Conservation (phyloP, 306 rosid genomes). For the Astragalus membranaceus region DNA sequence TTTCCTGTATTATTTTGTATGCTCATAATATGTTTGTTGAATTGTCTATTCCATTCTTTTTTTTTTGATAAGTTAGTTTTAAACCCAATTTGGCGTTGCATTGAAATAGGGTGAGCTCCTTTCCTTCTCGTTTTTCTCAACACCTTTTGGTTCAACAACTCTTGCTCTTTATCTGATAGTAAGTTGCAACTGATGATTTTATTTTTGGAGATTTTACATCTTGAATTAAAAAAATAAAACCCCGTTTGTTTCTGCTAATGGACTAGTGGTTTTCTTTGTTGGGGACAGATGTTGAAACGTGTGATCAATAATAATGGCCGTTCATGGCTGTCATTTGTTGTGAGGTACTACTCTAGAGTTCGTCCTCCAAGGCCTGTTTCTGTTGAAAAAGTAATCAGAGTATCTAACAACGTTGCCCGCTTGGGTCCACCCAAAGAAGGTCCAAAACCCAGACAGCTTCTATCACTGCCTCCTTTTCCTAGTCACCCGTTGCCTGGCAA, state of each 20-base stretch:
- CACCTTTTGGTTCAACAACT: no score
- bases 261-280: not conserved
- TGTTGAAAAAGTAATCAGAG: slow-evolving; percentile 56
- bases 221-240: not conserved
- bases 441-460: slow-evolving; percentile 80
- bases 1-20: not conserved
- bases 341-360: slow-evolving; percentile 47
- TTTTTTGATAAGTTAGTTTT: not conserved
- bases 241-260: not conserved
- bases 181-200: no score
- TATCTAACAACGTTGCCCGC: slow-evolving; percentile 66
- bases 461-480: slow-evolving; percentile 83
- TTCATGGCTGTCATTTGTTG: slow-evolving; percentile 5
- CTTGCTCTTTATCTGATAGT: no score
- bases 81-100: not conserved
- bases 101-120: not conserved
- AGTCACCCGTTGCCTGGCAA: slow-evolving; percentile 50
- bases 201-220: not conserved
- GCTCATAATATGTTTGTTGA: not conserved
- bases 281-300: slow-evolving; percentile 17
- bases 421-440: slow-evolving; percentile 64
- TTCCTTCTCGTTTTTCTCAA: not conserved
- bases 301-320: slow-evolving; percentile 11
- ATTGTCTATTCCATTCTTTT: not conserved
- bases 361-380: slow-evolving; percentile 53